Percentiles rank a stretch among this genome's conserved stretches.
Conservation (phyloP, 2,329 filamentous ascomycete species). For the Beauveria sp. region DNA sequence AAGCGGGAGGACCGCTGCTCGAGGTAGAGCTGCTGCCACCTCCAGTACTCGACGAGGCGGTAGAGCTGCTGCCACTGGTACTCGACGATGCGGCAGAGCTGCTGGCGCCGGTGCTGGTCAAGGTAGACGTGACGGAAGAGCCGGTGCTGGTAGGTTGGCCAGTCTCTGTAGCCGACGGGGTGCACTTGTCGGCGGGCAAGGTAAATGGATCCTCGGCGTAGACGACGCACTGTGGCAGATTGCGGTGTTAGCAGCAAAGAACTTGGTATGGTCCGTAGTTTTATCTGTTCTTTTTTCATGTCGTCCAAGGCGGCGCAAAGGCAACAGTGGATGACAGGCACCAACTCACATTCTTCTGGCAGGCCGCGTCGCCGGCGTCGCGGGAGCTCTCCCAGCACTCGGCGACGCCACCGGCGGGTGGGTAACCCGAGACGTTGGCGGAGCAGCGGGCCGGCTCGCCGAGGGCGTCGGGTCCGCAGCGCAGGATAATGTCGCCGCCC, state of each 20-base stretch:
- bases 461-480: conserved; percentile 30
- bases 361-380: conserved; percentile 36
- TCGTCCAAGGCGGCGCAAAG: background rate
- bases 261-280: too few relatives aligned
- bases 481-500: conserved; percentile 39
- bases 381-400: conserved; percentile 34
- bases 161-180: conserved; percentile 20
- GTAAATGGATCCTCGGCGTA: conserved; percentile 32
- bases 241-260: background rate
- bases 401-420: conserved; percentile 28
- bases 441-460: conserved; percentile 36
- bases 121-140: conserved; percentile 14
- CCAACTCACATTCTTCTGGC: conserved; percentile 35
- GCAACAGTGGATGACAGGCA: background rate
- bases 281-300: background rate
- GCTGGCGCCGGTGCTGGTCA: background rate
- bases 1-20: background rate
- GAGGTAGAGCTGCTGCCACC: conserved; percentile 19
- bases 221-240: conserved; percentile 30
- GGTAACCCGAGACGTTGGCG: conserved; percentile 35
- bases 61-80: conserved; percentile 4
- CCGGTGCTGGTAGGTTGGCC: conserved; percentile 5
- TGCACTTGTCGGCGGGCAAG: conserved; percentile 28
- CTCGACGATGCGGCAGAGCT: conserved; percentile 8
- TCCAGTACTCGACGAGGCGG: conserved; percentile 8